Base-by-base conservation (phyloP, 371 early-diverging fungal genomes). In the Umbelopsis sp. region DNA sequence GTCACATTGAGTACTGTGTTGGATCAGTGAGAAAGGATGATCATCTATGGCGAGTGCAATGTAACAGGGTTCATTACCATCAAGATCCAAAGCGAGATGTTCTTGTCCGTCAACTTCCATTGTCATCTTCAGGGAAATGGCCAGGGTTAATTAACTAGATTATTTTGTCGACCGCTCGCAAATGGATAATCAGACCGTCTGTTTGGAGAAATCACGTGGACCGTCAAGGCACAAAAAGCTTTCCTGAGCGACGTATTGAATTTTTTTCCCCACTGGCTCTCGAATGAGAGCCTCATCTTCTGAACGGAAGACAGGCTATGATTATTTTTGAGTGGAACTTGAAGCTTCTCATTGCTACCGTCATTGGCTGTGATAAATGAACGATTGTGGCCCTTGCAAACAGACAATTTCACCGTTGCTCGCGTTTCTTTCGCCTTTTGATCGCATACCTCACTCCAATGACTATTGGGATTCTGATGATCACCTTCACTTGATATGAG, bases 1-100 rank as follows among this genome's bases (percentile, higher is more conserved):
- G 82, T 84, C 51, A 87, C 57, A 14, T 78, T 72, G 70, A 87
- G 68, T 41, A 89, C 89, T 89, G 67, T 32, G 14, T 10, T 46
- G 63, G 18, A 50, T 29, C 50, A 35, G 18, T 57, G 29, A 57
- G 57, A 9, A 57, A 0, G 12, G 22, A 9, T n/a, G 35, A 16
- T 57, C 29, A 57, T 57, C 57, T 18, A 57, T 1, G 16, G 11
- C 3, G 3, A 14, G 3, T 5, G 0, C 14, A 25, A 2, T 16
- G 0, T 3, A 16, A 18, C 10, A 18, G 1, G 35, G 14, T 57
- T 11, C 18, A 11, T 32, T 57, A 57, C 57, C 57, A 35, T 57
- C 57, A 4, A 57, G 35, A 35, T 57, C 57, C 35, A 57, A 35
- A 35, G 57, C 18, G 11, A 11, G 57, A 57, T 57, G 57, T 32